Evolutionary conservation across 495 filamentous ascomycete genomes (phyloP).

Genomic region (Rhizodiscina lignyota): DNA sequence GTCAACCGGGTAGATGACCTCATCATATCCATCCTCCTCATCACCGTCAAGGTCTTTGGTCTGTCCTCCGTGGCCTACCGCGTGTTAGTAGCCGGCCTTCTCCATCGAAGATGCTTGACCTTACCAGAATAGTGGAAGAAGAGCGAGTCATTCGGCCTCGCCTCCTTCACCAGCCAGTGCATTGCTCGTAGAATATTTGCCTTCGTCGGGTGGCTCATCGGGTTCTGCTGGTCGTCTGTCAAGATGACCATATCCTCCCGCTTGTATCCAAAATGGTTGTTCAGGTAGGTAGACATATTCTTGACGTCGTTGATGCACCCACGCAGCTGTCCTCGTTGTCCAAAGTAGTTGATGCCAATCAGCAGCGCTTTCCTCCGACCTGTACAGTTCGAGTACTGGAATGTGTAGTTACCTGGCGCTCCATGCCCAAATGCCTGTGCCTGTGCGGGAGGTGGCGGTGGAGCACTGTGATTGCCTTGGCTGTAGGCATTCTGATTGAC

Average conservation of each 20-base stretch:
- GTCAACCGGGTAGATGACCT: conserved; percentile 96
- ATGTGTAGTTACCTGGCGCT: conserved; percentile 62
- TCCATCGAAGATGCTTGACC: too few relatives aligned
- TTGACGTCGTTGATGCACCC: conserved; percentile 98
- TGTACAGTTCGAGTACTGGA: conserved; percentile 84
- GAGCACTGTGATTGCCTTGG: conserved; percentile 23
- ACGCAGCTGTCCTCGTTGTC: conserved; percentile 75
- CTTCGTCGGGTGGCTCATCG: conserved; percentile 93
- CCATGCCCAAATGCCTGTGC: conserved; percentile 59
- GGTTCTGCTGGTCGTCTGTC: conserved; percentile 93
- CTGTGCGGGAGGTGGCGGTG: conserved; percentile 40
- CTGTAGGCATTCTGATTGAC: background rate
- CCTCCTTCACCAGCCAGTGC: conserved; percentile 98
- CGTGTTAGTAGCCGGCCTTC: too few relatives aligned
- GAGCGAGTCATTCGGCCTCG: conserved; percentile 80
- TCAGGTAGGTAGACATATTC: conserved; percentile 89
- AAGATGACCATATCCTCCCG: conserved; percentile 96
- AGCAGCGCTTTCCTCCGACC: conserved; percentile 82
- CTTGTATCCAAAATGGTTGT: conserved; percentile 82
- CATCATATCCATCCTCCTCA: conserved; percentile 90
- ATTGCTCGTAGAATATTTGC: conserved; percentile 91
- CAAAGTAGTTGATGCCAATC: conserved; percentile 97
- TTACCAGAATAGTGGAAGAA: conserved; percentile 97
- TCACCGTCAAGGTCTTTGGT: conserved; percentile 92
- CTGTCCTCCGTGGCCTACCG: conserved; percentile 91